phyloP scores from a whole-genome alignment of 163 green algal genomes.

The Coccomyxa subellipsoidea region DNA sequence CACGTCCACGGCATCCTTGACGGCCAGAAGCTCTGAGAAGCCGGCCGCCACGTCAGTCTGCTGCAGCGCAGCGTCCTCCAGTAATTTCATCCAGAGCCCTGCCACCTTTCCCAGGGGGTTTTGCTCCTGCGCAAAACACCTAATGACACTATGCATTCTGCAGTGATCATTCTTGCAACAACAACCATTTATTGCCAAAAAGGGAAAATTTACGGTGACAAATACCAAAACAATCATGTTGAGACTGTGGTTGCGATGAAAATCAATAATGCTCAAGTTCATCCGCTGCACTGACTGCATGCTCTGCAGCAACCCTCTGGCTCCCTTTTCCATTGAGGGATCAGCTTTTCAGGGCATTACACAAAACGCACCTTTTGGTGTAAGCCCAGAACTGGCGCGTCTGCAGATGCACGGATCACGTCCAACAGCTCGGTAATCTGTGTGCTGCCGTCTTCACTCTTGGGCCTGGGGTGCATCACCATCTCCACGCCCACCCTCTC shows the following conservation, averaged over 20 bases:
- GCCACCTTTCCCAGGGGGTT: slow-evolving; percentile 66
- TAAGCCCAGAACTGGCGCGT: slow-evolving; percentile 1
- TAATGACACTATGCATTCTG: too few species aligned
- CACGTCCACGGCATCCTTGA: slow-evolving; percentile 69
- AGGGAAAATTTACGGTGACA: too few species aligned
- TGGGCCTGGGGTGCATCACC: slow-evolving; percentile 66
- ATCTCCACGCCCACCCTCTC: slow-evolving; percentile 48
- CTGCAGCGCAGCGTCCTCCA: slow-evolving; percentile 42
- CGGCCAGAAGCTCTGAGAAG: slow-evolving; percentile 65
- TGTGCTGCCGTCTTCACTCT: slow-evolving; percentile 70
- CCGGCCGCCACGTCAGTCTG: slow-evolving; percentile 53
- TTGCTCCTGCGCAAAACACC: slow-evolving; percentile 52
- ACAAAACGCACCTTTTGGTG: slow-evolving; percentile 36
- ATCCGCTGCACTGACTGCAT: too few species aligned
- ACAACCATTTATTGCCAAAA: too few species aligned
- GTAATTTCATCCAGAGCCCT: slow-evolving; percentile 48
- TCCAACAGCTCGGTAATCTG: slow-evolving; percentile 65
- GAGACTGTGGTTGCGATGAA: too few species aligned
- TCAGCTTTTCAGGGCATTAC: too few species aligned
- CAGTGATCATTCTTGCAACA: too few species aligned
- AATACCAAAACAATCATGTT: too few species aligned
- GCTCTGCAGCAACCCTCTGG: too few species aligned
- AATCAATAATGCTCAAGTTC: too few species aligned
- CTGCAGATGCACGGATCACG: slow-evolving; percentile 23
- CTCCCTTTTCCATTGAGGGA: too few species aligned